Conservation (phyloP, 2,329 filamentous ascomycete genomes). For the Fulvia fulva region DNA sequence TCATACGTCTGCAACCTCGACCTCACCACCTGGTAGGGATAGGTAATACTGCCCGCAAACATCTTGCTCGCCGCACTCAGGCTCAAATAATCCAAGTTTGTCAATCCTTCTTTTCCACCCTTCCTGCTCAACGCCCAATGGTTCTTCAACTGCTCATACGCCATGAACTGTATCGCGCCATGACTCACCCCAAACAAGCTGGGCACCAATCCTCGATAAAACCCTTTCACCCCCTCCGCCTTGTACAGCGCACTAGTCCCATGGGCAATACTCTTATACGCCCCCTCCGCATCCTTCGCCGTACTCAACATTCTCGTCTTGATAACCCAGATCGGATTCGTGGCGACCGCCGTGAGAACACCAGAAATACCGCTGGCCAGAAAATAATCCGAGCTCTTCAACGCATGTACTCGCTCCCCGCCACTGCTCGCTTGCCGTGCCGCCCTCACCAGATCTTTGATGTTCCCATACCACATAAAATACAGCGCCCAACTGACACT, state of each 20-base stretch:
- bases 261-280: conserved; percentile 72
- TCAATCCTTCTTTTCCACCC: conserved; percentile 46
- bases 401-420: conserved; percentile 35
- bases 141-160: conserved; percentile 74
- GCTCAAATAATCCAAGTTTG: conserved; percentile 72
- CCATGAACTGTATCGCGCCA: conserved; percentile 91
- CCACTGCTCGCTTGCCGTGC: conserved; percentile 8
- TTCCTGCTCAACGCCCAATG: conserved; percentile 48
- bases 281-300: conserved; percentile 67
- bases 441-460: conserved; percentile 52
- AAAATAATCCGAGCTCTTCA: conserved; percentile 73
- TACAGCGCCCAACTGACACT: conserved; percentile 87
- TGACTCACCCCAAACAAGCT: conserved; percentile 84
- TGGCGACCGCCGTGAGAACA: conserved; percentile 71
- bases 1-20: conserved; percentile 87
- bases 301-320: conserved; percentile 96
- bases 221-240: conserved; percentile 71
- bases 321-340: conserved; percentile 96
- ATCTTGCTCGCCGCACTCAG: conserved; percentile 80
- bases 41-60: conserved; percentile 83
- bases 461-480: conserved; percentile 69
- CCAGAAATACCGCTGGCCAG: conserved; percentile 67
- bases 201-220: conserved; percentile 82
- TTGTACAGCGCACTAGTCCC: conserved; percentile 65
- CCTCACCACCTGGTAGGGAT: conserved; percentile 90